These are phyloP conservation scores for Posidonia australis DNA, from an alignment of 106 monocot genomes.

Conservation along the genomic window DNA sequence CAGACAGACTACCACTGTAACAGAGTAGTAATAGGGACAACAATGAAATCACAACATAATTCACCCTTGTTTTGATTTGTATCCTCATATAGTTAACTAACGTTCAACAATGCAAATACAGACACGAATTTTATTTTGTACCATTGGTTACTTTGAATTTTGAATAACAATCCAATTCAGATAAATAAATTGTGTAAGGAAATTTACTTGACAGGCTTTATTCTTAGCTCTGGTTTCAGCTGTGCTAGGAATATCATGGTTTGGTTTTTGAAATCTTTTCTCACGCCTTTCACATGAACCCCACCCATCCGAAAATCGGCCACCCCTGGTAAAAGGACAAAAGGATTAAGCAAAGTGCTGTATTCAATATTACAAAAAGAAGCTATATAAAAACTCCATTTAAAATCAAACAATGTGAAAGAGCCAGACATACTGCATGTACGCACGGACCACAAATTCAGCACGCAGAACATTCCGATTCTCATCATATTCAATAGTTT, in stretches of 20 bases:
- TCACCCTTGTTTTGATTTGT: no score
- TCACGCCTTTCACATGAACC: slow-evolving; percentile 87
- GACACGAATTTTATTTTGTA: no score
- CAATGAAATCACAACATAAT: no score
- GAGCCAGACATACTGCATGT: slow-evolving; percentile 70
- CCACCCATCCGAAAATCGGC: slow-evolving; percentile 91
- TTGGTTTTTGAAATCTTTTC: slow-evolving; percentile 74
- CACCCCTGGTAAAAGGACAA: slow-evolving; percentile 38
- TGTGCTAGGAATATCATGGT: slow-evolving; percentile 95
- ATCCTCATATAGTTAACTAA: no score
- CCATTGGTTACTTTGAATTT: no score
- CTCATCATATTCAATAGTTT: slow-evolving; percentile 83
- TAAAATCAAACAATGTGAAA: not conserved
- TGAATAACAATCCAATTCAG: not conserved
- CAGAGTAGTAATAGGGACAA: no score
- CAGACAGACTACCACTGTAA: no score
- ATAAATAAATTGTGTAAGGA: not conserved
- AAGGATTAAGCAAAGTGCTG: not conserved
- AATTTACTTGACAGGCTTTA: slow-evolving; percentile 80
- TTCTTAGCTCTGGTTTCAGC: slow-evolving; percentile 99
- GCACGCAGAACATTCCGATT: slow-evolving; percentile 78
- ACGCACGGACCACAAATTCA: slow-evolving; percentile 82
- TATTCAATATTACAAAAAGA: not conserved
- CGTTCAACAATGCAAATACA: no score
- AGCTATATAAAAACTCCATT: not conserved